Conservation (phyloP, 129 eudicot species). For the Tagetes erecta region DNA sequence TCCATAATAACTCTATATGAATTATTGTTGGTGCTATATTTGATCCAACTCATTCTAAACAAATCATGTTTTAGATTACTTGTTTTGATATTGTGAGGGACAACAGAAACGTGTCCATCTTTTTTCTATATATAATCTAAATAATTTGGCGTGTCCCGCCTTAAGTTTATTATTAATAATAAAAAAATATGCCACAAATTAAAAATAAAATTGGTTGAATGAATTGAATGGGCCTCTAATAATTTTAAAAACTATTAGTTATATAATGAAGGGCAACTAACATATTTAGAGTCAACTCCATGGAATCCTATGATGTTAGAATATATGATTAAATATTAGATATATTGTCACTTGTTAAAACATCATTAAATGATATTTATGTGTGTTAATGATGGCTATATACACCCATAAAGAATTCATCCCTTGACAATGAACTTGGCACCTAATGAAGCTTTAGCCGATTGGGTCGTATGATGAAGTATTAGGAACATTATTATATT, state of each 20-base stretch:
- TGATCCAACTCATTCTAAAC: neutral
- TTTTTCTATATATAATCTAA: neutral
- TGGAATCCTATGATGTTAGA: conserved; percentile 32
- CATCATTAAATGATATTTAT: conserved; percentile 10
- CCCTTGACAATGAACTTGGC: conserved; percentile 5
- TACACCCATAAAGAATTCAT: conserved; percentile 1
- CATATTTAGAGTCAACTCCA: conserved; percentile 26
- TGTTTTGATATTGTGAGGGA: neutral
- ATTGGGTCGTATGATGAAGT: too few species aligned
- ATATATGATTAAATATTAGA: conserved; percentile 1
- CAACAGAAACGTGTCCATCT: conserved; percentile 3
- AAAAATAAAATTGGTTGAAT: conserved; percentile 7
- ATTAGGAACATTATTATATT: too few species aligned
- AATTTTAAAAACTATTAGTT: conserved; percentile 20
- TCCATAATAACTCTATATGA: neutral
- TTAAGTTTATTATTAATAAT: conserved; percentile 3
- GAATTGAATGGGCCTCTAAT: neutral
- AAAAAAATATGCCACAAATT: neutral
- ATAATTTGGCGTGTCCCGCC: neutral
- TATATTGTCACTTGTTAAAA: neutral
- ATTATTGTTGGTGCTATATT: neutral
- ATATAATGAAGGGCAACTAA: conserved; percentile 33
- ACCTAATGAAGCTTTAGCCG: conserved; percentile 13
- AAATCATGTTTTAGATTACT: neutral
- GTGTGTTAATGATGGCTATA: conserved; percentile 9